Evolutionary conservation across 2,329 filamentous ascomycete genomes (phyloP), one percentile per base, ranked within the genome.

Genomic region (Nemania sp.): DNA sequence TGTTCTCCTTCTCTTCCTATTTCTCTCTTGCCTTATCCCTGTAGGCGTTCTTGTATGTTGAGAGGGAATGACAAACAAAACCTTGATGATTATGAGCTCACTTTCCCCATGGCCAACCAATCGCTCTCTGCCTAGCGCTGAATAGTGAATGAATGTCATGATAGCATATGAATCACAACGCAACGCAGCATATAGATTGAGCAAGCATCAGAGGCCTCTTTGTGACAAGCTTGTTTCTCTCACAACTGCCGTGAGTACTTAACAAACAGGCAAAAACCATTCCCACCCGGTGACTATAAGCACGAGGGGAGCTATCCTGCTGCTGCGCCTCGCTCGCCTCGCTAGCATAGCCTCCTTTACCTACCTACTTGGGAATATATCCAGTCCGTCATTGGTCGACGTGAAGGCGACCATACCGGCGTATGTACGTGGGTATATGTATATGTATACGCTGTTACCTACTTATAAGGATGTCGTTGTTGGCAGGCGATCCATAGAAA

Each of bases 1-100:
- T 47, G 18, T 45, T 66, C 54, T 67, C 53, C 58, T 58, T 61
- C 27, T 55, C 27, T 62, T 45, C 52, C 29, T 64, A 29, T 68
- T 51, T 63, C 27, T 66, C 24, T 29, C 45, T 53, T 61, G 53
- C 59, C 59, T 68, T 64, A 3, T 68, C 62, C 5, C 55, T 38
- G 47, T 57, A 38, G 68, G 65, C 70, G 54, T 67, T 68, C 35
- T 61, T 70, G 65, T 72, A 69, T 69, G 68, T 68, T 62, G 59
- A 63, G 62, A 63, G 62, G 66, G 49, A 71, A 71, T 65, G 62
- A 60, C 53, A 71, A 62, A 60, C 53, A 71, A 62, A 69, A 43
- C 20, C 51, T 49, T 52, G 57, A 35, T 52, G 57, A 35, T 65
- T 69, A 54, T 55, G 20, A 51, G 32, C 38, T 56, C 41, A 24